Evolutionary conservation across 306 rosid genomes (phyloP), one percentile per base, ranked within the genome.

Genomic region (Begonia loranthoides): DNA sequence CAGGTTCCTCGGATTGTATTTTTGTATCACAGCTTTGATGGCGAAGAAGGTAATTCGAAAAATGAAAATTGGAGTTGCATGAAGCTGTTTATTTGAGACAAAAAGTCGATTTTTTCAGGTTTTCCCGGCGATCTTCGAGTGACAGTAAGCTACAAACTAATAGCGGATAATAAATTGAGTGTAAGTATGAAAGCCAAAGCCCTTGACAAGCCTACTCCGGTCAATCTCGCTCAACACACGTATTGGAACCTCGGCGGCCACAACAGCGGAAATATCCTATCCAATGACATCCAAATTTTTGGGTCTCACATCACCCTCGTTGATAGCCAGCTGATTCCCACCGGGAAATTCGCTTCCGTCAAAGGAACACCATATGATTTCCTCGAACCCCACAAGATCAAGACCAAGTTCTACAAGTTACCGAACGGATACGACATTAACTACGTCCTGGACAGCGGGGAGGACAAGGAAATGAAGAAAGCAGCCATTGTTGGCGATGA

Each of bases 241-340:
- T 89, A 77, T 41, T 89, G 97, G 97, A 89, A 82, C 79, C 69
- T 89, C 3, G 94, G 93, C 8, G 77, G 80, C 40, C 90, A 89
- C 49, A 68, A 76, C 70, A 75, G 85, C 14, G 97, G 97, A 10
- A 56, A 71, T n/a, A 70, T 89, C 55, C 79, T 89, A 6, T 63
- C 74, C 36, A 79, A 89, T 15, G 38, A 63, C 1, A 34, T 84
- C 12, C 75, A 79, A 40, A 84, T 89, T 41, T 84, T 69, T 51
- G 93, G 79, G 19, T 89, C 97, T 22, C 45, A 75, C 19, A 75
- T 61, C 71, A 84, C 97, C 11, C 19, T 15, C 17, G 79, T 78
- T 9, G 90, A 89, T 52, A 65, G 64, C 34, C 12, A 72, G 11
- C 71, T 82, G 60, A 77, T 89, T 58, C 97, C 95, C n/a, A 89